A percentile compares a stretch with the other conserved stretches of the same genome.
phyloP scores from a whole-genome alignment of 2,329 filamentous ascomycete genomes.

The Penicillium rolfsii region DNA sequence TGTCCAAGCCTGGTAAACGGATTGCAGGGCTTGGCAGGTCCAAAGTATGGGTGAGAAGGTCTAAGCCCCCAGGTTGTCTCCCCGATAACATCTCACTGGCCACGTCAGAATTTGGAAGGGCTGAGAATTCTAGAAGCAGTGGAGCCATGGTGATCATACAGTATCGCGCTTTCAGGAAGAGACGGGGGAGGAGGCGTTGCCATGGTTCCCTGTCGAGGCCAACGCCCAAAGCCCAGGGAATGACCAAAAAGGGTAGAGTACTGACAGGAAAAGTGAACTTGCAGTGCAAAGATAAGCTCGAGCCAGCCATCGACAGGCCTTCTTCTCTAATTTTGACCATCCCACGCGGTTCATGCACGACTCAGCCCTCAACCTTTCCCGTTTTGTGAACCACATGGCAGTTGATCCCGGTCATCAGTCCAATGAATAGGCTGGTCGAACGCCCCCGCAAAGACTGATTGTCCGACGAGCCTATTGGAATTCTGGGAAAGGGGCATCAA shows the following conservation, averaged over 20 bases:
- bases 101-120: conserved; percentile 3
- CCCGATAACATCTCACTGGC: conserved; percentile 9
- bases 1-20: conserved; percentile 13
- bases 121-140: background rate
- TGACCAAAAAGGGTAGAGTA: background rate
- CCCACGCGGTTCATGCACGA: conserved; percentile 14
- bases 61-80: conserved; percentile 12
- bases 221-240: background rate
- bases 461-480: background rate
- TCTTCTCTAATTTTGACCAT: conserved; percentile 1
- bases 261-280: background rate
- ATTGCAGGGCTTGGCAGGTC: conserved; percentile 9
- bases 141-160: background rate
- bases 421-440: background rate
- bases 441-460: background rate
- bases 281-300: background rate
- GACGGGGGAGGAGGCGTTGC: background rate
- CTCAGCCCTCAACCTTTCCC: conserved; percentile 8
- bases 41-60: conserved; percentile 11
- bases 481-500: background rate
- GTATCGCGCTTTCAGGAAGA: background rate
- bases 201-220: background rate
- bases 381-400: conserved; percentile 10
- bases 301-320: background rate
- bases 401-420: background rate